Evolutionary conservation across 2,329 filamentous ascomycete genomes (phyloP).

Genomic region (Fulvia fulva): DNA sequence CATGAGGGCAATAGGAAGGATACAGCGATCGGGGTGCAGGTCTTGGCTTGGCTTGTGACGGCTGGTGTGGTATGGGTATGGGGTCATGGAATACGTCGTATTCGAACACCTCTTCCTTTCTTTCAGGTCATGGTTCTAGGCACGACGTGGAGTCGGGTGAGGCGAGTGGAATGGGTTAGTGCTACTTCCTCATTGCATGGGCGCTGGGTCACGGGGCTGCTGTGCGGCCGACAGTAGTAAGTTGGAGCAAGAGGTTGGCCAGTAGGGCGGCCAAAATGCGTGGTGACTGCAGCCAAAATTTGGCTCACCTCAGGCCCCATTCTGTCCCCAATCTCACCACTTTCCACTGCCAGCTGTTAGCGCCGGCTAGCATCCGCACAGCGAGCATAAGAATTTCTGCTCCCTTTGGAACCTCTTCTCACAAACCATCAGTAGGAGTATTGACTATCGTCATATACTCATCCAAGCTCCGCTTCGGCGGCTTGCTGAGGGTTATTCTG

Average conservation of each 20-base stretch:
- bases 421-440: slow-evolving; percentile 20
- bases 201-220: too few relatives aligned
- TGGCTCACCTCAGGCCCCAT: not conserved
- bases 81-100: too few relatives aligned
- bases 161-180: not conserved
- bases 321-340: not conserved
- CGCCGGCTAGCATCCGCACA: not conserved
- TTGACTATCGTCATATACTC: slow-evolving; percentile 19
- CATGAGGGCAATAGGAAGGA: not conserved
- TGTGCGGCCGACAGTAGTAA: too few relatives aligned
- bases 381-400: slow-evolving; percentile 3
- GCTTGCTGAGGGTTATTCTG: slow-evolving; percentile 26
- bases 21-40: not conserved
- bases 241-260: too few relatives aligned
- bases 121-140: not conserved
- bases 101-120: not conserved
- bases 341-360: not conserved
- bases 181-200: too few relatives aligned
- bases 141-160: not conserved
- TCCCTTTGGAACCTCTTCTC: slow-evolving; percentile 13
- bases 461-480: slow-evolving; percentile 25
- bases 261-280: too few relatives aligned
- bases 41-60: too few relatives aligned
- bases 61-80: too few relatives aligned
- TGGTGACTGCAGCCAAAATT: too few relatives aligned